Conservation (phyloP, 2,329 filamentous ascomycete species). For the Cladosporium sphaerospermum region DNA sequence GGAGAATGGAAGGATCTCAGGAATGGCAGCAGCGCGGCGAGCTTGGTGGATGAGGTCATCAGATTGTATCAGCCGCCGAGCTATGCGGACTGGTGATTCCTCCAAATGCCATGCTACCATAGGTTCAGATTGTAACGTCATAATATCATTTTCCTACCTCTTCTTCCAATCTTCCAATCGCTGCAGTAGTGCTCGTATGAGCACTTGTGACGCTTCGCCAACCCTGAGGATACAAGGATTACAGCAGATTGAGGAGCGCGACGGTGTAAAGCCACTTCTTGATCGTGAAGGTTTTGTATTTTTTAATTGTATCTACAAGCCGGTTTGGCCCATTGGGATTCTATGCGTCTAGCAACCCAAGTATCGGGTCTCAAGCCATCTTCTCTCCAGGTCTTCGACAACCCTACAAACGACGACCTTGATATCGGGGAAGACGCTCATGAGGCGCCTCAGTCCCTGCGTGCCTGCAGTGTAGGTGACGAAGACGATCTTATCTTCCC, state of each 20-base stretch:
- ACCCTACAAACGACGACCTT: conserved; percentile 80
- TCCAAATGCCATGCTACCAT: neutral
- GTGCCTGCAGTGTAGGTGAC: conserved; percentile 87
- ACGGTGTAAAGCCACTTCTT: too few relatives aligned
- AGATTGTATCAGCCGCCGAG: conserved; percentile 5
- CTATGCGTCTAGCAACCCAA: conserved; percentile 62
- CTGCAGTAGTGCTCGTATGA: neutral
- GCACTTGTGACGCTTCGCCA: neutral
- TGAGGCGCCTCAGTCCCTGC: conserved; percentile 75
- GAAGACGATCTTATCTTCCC: conserved; percentile 77
- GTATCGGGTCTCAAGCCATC: conserved; percentile 87
- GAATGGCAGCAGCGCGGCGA: conserved; percentile 58
- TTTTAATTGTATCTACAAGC: neutral
- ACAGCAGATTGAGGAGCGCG: too few relatives aligned
- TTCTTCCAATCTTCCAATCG: neutral
- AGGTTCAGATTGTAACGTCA: conserved; percentile 8
- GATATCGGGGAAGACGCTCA: conserved; percentile 81
- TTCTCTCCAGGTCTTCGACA: conserved; percentile 71
- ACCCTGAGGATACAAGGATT: neutral
- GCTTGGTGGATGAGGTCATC: conserved; percentile 65
- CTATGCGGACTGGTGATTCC: conserved; percentile 8
- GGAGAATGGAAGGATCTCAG: conserved; percentile 76
- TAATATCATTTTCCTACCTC: neutral
- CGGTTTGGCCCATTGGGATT: neutral
- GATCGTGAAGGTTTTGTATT: too few relatives aligned